Percentiles rank a stretch among this genome's conserved stretches.
Conservation (phyloP, 352 stramenopile genomes). For the Phytophthora crassamura region DNA sequence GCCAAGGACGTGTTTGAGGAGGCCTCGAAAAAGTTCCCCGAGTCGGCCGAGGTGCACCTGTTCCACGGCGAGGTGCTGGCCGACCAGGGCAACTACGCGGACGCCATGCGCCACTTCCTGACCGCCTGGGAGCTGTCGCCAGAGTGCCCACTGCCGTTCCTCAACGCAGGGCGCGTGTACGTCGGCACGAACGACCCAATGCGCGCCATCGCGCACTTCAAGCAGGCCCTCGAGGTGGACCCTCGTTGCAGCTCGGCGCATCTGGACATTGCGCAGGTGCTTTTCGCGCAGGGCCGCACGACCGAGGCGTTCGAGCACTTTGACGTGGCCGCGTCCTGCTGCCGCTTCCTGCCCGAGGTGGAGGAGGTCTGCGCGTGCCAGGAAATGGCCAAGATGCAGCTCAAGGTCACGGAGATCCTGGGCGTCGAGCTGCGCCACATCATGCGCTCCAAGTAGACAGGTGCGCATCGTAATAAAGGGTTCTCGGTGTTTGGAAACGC, state of each 20-base stretch:
- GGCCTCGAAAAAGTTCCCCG: slow-evolving; percentile 65
- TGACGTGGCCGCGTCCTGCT: slow-evolving; percentile 69
- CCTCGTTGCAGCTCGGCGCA: slow-evolving; percentile 81
- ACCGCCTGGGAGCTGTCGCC: slow-evolving; percentile 76
- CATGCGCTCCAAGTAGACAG: slow-evolving; percentile 76
- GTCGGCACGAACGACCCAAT: slow-evolving; percentile 84
- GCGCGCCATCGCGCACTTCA: slow-evolving; percentile 82
- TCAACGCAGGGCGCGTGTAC: slow-evolving; percentile 86
- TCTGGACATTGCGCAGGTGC: slow-evolving; percentile 86
- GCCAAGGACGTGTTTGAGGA: slow-evolving; percentile 84
- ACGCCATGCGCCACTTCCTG: slow-evolving; percentile 83
- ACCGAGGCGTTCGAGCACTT: slow-evolving; percentile 80
- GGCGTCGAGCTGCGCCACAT: slow-evolving; percentile 88
- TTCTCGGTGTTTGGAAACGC: too few species aligned
- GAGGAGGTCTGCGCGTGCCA: slow-evolving; percentile 82
- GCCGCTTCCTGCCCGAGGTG: slow-evolving; percentile 83
- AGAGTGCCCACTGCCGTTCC: slow-evolving; percentile 79
- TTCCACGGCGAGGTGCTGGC: slow-evolving; percentile 87
- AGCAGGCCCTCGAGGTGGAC: slow-evolving; percentile 81
- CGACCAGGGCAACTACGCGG: slow-evolving; percentile 83
- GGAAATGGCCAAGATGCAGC: slow-evolving; percentile 87
- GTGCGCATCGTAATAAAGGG: neutral
- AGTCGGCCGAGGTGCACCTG: slow-evolving; percentile 78
- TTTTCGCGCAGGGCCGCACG: slow-evolving; percentile 83
- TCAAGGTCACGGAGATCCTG: slow-evolving; percentile 85